phyloP scores from a whole-genome alignment of 2,329 filamentous ascomycete species.

The Colletotrichum sp. region DNA sequence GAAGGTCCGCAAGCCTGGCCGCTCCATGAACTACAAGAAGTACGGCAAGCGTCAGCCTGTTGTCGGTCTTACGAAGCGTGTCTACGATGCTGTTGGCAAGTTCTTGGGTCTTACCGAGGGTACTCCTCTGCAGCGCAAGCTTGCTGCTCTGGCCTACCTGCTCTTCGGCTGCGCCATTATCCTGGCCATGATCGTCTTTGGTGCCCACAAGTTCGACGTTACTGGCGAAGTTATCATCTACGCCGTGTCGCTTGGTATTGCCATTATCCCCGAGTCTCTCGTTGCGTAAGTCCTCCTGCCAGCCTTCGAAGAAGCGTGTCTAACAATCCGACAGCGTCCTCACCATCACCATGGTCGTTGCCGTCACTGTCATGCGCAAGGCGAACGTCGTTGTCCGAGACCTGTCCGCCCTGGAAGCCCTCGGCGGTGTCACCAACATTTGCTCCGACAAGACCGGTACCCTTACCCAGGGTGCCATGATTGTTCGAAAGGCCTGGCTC shows the following conservation, averaged over 20 bases:
- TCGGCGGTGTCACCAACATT: slow-evolving; percentile 75
- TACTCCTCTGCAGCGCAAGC: slow-evolving; percentile 79
- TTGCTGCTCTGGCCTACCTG: slow-evolving; percentile 78
- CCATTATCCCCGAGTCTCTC: slow-evolving; percentile 68
- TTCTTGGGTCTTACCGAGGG: slow-evolving; percentile 69
- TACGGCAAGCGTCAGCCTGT: slow-evolving; percentile 57
- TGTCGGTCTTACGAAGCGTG: slow-evolving; percentile 51
- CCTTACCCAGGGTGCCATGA: slow-evolving; percentile 72
- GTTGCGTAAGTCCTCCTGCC: slow-evolving; percentile 54
- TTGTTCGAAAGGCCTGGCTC: slow-evolving; percentile 71
- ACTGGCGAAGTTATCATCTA: slow-evolving; percentile 62
- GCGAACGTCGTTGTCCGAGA: slow-evolving; percentile 70
- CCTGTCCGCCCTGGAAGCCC: slow-evolving; percentile 70
- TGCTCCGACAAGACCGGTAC: slow-evolving; percentile 79
- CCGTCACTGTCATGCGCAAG: slow-evolving; percentile 68
- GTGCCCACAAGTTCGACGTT: slow-evolving; percentile 58
- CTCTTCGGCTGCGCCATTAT: slow-evolving; percentile 74
- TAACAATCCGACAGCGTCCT: slow-evolving; percentile 51
- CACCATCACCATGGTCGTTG: slow-evolving; percentile 74
- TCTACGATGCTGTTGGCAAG: slow-evolving; percentile 56
- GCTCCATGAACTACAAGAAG: slow-evolving; percentile 58
- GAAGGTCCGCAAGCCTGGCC: slow-evolving; percentile 60
- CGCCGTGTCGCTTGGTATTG: slow-evolving; percentile 63
- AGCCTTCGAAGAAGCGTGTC: background rate
- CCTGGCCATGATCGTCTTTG: slow-evolving; percentile 63